phyloP scores from a whole-genome alignment of 345 rosid species.

The Eucalyptus albens region DNA sequence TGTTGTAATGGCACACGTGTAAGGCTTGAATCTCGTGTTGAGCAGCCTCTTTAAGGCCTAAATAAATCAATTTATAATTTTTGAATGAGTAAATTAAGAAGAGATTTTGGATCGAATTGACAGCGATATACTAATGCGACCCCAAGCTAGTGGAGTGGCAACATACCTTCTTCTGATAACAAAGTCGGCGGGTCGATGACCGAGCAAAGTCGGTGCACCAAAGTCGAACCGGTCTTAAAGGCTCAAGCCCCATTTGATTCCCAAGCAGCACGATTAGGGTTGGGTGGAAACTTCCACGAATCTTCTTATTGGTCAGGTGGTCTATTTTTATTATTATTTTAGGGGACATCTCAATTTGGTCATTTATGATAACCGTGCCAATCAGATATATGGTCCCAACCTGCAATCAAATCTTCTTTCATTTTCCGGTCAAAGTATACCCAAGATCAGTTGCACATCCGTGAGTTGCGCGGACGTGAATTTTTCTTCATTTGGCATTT shows the following conservation, averaged over 20 bases:
- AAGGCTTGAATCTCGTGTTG: neutral
- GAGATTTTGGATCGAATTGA: neutral
- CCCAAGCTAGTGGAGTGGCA: neutral
- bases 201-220: neutral
- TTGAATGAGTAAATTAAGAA: neutral
- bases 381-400: neutral
- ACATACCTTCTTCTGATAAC: neutral
- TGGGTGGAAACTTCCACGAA: neutral
- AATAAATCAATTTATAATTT: neutral
- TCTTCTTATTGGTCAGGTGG: neutral
- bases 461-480: neutral
- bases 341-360: neutral
- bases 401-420: neutral
- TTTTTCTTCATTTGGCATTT: neutral
- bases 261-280: neutral
- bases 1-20: neutral
- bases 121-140: neutral
- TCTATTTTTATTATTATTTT: neutral
- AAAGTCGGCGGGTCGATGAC: neutral
- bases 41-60: neutral
- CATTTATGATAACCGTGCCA: neutral
- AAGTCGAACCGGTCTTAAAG: neutral
- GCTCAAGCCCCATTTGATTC: neutral
- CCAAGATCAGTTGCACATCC: neutral
- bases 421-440: neutral